Percentiles rank a stretch among this genome's conserved stretches.
phyloP scores from a whole-genome alignment of 164 flowering plant genomes.

The Dillenia suffruticosa region DNA sequence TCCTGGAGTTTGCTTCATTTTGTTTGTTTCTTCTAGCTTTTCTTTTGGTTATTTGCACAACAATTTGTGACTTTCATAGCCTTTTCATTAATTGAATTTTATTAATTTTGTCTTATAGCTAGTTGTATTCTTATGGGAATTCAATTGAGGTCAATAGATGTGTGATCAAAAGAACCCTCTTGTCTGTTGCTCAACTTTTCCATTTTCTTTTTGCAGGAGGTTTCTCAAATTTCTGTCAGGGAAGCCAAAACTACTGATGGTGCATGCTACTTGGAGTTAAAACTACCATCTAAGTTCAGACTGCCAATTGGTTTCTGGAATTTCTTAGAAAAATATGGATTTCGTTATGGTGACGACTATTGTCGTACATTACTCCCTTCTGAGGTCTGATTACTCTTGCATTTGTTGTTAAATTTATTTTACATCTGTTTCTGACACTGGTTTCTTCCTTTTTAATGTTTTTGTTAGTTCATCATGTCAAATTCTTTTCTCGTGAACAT shows the following conservation, averaged over 20 bases:
- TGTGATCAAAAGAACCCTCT: too few relatives aligned
- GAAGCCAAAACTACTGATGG: conserved; percentile 64
- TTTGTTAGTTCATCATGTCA: too few relatives aligned
- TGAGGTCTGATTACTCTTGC: conserved; percentile 53
- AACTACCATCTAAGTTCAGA: conserved; percentile 38
- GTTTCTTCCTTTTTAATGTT: background rate
- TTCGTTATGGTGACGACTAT: conserved; percentile 39
- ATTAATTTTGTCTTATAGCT: too few relatives aligned
- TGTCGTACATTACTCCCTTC: conserved; percentile 70
- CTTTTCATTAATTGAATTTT: too few relatives aligned
- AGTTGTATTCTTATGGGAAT: too few relatives aligned
- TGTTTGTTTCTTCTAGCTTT: too few relatives aligned
- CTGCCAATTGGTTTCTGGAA: conserved; percentile 47
- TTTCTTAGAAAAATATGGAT: conserved; percentile 83
- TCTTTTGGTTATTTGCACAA: too few relatives aligned
- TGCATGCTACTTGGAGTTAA: conserved; percentile 57
- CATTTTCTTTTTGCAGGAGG: conserved; percentile 35
- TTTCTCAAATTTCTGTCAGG: conserved; percentile 46
- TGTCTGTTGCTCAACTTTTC: background rate
- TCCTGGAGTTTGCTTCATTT: too few relatives aligned
- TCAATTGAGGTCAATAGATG: too few relatives aligned
- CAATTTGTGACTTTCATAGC: too few relatives aligned
- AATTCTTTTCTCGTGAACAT: too few relatives aligned
- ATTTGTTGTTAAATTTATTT: background rate
- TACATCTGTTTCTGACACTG: background rate